Evolutionary conservation across 768 basidiomycete species (phyloP).

Genomic region (Mycena alexandri): DNA sequence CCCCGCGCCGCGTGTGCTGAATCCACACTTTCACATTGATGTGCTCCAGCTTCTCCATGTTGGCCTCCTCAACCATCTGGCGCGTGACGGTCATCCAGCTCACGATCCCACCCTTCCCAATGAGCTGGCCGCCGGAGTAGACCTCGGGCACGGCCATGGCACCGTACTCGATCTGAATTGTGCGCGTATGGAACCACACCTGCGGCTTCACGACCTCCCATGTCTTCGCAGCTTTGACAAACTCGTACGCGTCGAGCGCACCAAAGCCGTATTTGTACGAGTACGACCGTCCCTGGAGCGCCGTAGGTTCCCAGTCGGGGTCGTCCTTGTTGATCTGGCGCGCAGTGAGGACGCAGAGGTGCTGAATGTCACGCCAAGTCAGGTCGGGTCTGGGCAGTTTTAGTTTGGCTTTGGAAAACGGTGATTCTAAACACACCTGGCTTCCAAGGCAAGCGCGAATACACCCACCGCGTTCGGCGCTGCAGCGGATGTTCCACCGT

Average conservation of each 20-base stretch:
- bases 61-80: conserved; percentile 75
- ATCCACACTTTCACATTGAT: conserved; percentile 95
- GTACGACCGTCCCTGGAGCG: conserved; percentile 60
- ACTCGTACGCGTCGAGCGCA: conserved; percentile 83
- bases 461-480: conserved; percentile 97
- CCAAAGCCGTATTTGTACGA: conserved; percentile 97
- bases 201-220: conserved; percentile 96
- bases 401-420: conserved; percentile 20
- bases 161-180: conserved; percentile 75
- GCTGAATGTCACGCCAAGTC: conserved; percentile 46
- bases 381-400: conserved; percentile 80
- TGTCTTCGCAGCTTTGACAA: conserved; percentile 81
- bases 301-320: conserved; percentile 77
- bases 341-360: conserved; percentile 72
- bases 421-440: conserved; percentile 64
- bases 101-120: conserved; percentile 72
- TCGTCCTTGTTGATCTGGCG: conserved; percentile 76
- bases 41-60: conserved; percentile 92
- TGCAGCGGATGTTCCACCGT: conserved; percentile 98
- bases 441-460: conserved; percentile 90
- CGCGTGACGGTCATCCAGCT: conserved; percentile 76
- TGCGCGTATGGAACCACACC: conserved; percentile 85
- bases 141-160: conserved; percentile 65
- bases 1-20: conserved; percentile 85
- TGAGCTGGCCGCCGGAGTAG: conserved; percentile 75